Evolutionary conservation across 1,284 basidiomycete species (phyloP).

Genomic region (Hemileia vastatrix): DNA sequence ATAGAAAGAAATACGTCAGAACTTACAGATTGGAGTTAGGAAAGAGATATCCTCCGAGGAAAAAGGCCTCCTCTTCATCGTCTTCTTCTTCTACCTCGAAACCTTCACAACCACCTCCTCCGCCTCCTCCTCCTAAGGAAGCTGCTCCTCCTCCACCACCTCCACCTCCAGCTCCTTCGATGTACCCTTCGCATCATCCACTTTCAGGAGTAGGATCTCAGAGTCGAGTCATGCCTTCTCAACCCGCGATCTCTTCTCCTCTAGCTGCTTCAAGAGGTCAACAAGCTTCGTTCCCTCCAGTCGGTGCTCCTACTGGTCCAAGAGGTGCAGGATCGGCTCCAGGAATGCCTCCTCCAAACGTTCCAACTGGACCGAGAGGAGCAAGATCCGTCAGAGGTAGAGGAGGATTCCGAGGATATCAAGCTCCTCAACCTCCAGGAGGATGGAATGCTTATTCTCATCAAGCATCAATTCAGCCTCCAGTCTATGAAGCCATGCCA

Average conservation of each 20-base stretch:
- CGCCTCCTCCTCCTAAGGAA: constrained; percentile 28
- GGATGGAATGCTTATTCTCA: not conserved
- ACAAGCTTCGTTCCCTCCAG: not conserved
- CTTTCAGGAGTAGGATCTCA: not conserved
- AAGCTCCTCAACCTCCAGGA: constrained; percentile 19
- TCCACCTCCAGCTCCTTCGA: not conserved
- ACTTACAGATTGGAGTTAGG: constrained; percentile 52
- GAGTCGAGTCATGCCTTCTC: not conserved
- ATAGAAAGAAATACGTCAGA: constrained; percentile 44
- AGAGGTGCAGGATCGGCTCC: not conserved
- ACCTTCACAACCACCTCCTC: constrained; percentile 13
- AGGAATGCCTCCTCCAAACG: constrained; percentile 4
- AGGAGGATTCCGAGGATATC: constrained; percentile 25
- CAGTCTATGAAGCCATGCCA: too few species aligned
- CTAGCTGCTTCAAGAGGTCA: not conserved
- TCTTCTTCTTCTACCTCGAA: not conserved
- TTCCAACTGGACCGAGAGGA: not conserved
- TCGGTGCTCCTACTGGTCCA: not conserved
- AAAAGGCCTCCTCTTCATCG: not conserved
- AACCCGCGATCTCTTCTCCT: not conserved
- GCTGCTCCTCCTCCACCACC: constrained; percentile 18
- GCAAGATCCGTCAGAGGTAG: not conserved
- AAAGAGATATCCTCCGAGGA: constrained; percentile 38
- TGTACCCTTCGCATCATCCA: not conserved
- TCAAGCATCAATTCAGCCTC: not conserved